Evolutionary conservation across 2,329 filamentous ascomycete genomes (phyloP), one percentile per base, ranked within the genome.

Genomic region (Colletotrichum sp.): DNA sequence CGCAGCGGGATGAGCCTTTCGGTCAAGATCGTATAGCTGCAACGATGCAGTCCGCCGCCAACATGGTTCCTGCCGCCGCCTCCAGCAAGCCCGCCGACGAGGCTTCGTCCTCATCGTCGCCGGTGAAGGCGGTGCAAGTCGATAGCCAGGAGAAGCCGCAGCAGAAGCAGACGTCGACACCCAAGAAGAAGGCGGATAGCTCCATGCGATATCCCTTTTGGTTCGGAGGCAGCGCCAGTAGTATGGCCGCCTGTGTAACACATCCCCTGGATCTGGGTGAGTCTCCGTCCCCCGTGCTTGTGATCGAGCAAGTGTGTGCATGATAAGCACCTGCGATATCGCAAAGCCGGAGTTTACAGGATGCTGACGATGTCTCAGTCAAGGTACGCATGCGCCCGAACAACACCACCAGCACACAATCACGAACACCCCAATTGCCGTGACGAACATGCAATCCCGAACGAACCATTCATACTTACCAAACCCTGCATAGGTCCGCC

Each of bases 191-290:
- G 81, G 86, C 87, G 78, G 81, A 83, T 77, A 83, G 80, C 36
- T 79, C 86, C 4, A 83, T 90, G 57, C 86, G 87, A 77, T 96
- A 96, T 86, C 95, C 95, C 12, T 96, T 96, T 86, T 99, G 96
- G 97, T 99, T 99, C 85, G 97, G 97, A 78, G 97, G 97, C 72
- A 98, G 95, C 83, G 96, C 96, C 67, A 97, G 95, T 82, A 98
- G 95, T 83, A 93, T 97, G 89, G 96, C 96, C 49, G 96, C 96
- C 61, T 93, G 93, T 80, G 95, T 98, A 65, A 99, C 96, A 34
- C 96, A 99, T 89, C 96, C 96, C 66, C 89, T 99, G 82, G 96
- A 98, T 90, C 89, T 98, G 78, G 92, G 95, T 98, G 90, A 85
- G 93, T 88, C 77, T 62, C 72, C 62, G 13, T 59, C 8, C 27